phyloP scores from a whole-genome alignment of 208 protist species.

The Strigomonas culicis region DNA sequence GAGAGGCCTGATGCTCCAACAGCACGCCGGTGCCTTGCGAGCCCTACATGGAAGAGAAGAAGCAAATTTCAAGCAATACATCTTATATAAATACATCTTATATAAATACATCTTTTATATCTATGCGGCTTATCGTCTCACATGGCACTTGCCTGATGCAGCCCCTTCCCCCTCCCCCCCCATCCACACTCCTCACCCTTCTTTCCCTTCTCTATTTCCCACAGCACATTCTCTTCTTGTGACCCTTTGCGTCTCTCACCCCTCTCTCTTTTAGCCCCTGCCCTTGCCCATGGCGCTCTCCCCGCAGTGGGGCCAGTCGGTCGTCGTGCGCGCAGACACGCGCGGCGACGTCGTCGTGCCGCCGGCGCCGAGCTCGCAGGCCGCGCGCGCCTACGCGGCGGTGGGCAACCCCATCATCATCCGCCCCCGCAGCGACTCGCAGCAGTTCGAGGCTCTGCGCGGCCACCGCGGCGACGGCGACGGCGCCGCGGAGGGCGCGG shows the following conservation, averaged over 20 bases:
- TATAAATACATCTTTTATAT: neutral
- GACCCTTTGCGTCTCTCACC: neutral
- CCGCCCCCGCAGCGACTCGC: slow-evolving; percentile 31
- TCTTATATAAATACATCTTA: neutral
- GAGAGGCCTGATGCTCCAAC: neutral
- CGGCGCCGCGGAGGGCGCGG: neutral
- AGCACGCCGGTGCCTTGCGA: neutral
- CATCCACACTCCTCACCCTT: neutral
- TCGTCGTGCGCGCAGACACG: slow-evolving; percentile 51
- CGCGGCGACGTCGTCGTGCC: slow-evolving; percentile 28
- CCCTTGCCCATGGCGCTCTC: slow-evolving; percentile 48
- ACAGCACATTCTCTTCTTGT: neutral
- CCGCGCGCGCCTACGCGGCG: slow-evolving; percentile 40
- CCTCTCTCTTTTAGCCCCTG: neutral
- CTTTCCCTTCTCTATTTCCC: slow-evolving; percentile 2
- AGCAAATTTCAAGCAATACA: neutral
- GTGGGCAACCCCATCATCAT: slow-evolving; percentile 62
- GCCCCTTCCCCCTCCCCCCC: neutral
- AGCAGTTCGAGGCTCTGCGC: neutral
- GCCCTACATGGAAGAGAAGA: neutral
- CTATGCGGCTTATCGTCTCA: neutral
- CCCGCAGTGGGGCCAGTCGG: slow-evolving; percentile 52
- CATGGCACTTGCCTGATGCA: neutral
- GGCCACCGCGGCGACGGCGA: slow-evolving; percentile 21
- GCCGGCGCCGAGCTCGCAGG: slow-evolving; percentile 20